Evolutionary conservation across 495 filamentous ascomycete species (phyloP).

Genomic region (Hyaloscypha bicolor): DNA sequence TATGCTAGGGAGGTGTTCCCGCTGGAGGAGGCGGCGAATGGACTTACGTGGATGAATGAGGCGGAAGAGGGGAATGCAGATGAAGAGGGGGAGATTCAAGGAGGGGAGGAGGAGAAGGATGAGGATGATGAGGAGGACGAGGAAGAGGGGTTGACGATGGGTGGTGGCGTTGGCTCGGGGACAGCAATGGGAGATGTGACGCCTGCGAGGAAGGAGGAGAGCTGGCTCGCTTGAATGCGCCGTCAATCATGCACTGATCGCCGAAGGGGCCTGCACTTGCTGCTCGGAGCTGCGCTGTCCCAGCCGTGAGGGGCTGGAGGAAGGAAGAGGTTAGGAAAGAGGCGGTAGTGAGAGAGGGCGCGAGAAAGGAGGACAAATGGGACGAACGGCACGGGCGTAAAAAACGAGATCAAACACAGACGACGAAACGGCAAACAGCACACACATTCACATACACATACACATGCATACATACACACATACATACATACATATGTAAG

Average conservation of each 20-base stretch:
- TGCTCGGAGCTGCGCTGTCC: too few relatives aligned
- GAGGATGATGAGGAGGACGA: constrained; percentile 21
- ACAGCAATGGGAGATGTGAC: constrained; percentile 18
- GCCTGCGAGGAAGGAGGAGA: constrained; percentile 31
- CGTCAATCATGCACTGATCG: not conserved
- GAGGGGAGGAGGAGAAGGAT: constrained; percentile 42
- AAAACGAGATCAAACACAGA: not conserved
- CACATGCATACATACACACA: too few relatives aligned
- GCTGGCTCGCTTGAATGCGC: constrained; percentile 29
- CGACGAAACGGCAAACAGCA: not conserved
- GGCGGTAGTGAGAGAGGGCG: too few relatives aligned
- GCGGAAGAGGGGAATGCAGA: constrained; percentile 22
- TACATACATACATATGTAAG: not conserved
- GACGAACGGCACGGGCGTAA: too few relatives aligned
- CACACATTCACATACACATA: not conserved
- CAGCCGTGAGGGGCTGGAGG: too few relatives aligned
- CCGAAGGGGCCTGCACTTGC: too few relatives aligned
- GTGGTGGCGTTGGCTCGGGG: not conserved
- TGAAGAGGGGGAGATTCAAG: constrained; percentile 18
- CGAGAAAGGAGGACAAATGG: too few relatives aligned
- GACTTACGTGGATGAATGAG: constrained; percentile 80
- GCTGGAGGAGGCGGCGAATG: constrained; percentile 91
- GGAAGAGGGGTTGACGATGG: constrained; percentile 25
- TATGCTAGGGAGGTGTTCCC: constrained; percentile 96
- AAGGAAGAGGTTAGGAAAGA: too few relatives aligned